Conservation (phyloP, 345 rosid genomes). For the Eucalyptus polybractea region DNA sequence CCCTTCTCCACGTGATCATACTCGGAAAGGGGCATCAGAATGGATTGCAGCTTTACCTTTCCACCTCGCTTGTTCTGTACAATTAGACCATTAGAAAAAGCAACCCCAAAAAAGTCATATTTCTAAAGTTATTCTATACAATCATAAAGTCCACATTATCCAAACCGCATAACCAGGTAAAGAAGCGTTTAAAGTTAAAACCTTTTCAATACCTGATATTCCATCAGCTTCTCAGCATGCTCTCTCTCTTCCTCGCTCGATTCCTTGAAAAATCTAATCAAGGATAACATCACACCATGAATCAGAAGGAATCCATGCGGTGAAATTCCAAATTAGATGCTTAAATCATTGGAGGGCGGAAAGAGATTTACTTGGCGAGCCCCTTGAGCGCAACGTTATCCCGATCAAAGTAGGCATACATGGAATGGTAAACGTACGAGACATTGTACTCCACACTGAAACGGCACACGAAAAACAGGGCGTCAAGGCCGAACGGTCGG, state of each 20-base stretch:
- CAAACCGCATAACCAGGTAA: neutral
- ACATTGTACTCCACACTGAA: constrained; percentile 71
- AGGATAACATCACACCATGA: neutral
- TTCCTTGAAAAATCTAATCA: constrained; percentile 59
- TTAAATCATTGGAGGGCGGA: neutral
- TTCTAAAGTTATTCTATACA: neutral
- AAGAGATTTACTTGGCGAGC: constrained; percentile 36
- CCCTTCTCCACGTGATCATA: constrained; percentile 90
- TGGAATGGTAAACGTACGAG: constrained; percentile 68
- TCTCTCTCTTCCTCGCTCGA: constrained; percentile 73
- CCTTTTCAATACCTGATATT: constrained; percentile 34
- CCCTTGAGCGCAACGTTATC: constrained; percentile 72
- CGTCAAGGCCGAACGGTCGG: neutral
- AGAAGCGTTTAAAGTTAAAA: neutral
- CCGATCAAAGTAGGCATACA: constrained; percentile 78
- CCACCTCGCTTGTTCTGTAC: constrained; percentile 88
- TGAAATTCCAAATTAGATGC: neutral
- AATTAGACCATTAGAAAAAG: neutral
- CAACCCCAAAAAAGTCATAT: neutral
- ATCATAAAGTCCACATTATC: neutral
- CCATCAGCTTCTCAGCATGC: constrained; percentile 78
- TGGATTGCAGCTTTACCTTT: constrained; percentile 61
- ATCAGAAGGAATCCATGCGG: neutral
- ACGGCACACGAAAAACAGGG: neutral
- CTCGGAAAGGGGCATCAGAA: constrained; percentile 59